phyloP scores from a whole-genome alignment of 108 stramenopile genomes.

The Nitzschia sp. region DNA sequence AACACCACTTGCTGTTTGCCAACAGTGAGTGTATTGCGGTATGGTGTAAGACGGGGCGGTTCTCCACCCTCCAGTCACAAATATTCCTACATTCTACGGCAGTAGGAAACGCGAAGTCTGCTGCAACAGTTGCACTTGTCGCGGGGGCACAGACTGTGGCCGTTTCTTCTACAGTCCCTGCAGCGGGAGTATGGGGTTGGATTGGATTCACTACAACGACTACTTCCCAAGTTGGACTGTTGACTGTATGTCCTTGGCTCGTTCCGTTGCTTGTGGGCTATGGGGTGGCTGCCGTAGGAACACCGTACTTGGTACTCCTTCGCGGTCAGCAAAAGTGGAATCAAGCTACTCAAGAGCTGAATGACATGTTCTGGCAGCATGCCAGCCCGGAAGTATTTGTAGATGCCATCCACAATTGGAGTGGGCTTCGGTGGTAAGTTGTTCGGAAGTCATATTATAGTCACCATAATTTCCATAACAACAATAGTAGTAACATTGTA shows the following conservation, averaged over 20 bases:
- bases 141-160: conserved; percentile 42
- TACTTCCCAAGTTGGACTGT: conserved; percentile 37
- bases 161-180: conserved; percentile 65
- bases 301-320: conserved; percentile 48
- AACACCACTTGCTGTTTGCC: conserved; percentile 56
- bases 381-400: conserved; percentile 59
- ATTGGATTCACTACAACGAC: conserved; percentile 58
- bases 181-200: conserved; percentile 76
- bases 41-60: conserved; percentile 64
- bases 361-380: conserved; percentile 61
- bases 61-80: conserved; percentile 48
- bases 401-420: conserved; percentile 64
- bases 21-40: conserved; percentile 83
- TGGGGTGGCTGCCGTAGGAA: conserved; percentile 61
- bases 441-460: no score
- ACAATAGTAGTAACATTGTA: no score
- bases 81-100: conserved; percentile 46
- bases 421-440: conserved; percentile 3
- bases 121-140: conserved; percentile 47
- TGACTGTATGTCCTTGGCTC: conserved; percentile 47
- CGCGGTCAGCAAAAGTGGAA: conserved; percentile 51
- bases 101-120: conserved; percentile 64
- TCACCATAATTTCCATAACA: no score
- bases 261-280: conserved; percentile 66
- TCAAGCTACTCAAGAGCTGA: conserved; percentile 45